phyloP scores from a whole-genome alignment of 2,329 filamentous ascomycete genomes.

The Calonectria leucothoes region DNA sequence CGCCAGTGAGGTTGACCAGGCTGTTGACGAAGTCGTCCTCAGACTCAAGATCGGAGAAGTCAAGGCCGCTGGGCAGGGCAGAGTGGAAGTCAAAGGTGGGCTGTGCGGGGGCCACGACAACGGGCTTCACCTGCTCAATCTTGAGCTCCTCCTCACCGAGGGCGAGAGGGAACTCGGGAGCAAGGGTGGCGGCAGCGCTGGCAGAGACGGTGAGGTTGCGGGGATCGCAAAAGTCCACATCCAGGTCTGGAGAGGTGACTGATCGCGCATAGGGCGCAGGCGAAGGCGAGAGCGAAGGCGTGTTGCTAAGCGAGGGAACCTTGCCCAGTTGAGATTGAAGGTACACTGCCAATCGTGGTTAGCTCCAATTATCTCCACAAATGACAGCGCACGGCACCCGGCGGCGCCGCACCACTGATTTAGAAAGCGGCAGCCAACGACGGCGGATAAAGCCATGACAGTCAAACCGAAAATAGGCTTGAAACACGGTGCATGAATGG shows the following conservation, averaged over 20 bases:
- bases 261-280: constrained; percentile 82
- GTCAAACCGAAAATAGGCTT: constrained; percentile 35
- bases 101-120: constrained; percentile 53
- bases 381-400: constrained; percentile 34
- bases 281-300: constrained; percentile 87
- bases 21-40: constrained; percentile 85
- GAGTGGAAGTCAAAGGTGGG: constrained; percentile 64
- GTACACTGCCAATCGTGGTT: constrained; percentile 58
- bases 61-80: constrained; percentile 69
- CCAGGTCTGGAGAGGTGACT: constrained; percentile 71
- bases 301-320: constrained; percentile 71
- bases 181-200: constrained; percentile 58
- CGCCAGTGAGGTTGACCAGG: constrained; percentile 73
- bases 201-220: constrained; percentile 83
- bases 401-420: constrained; percentile 35
- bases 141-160: constrained; percentile 74
- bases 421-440: constrained; percentile 33
- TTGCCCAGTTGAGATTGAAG: constrained; percentile 59
- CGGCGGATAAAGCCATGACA: constrained; percentile 18
- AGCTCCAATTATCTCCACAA: constrained; percentile 46
- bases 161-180: constrained; percentile 74
- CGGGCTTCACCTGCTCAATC: constrained; percentile 62
- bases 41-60: constrained; percentile 89
- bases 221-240: constrained; percentile 91
- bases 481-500: constrained; percentile 24